Base-by-base conservation (phyloP, 441 rosid genomes). In the Biscutella auriculata region DNA sequence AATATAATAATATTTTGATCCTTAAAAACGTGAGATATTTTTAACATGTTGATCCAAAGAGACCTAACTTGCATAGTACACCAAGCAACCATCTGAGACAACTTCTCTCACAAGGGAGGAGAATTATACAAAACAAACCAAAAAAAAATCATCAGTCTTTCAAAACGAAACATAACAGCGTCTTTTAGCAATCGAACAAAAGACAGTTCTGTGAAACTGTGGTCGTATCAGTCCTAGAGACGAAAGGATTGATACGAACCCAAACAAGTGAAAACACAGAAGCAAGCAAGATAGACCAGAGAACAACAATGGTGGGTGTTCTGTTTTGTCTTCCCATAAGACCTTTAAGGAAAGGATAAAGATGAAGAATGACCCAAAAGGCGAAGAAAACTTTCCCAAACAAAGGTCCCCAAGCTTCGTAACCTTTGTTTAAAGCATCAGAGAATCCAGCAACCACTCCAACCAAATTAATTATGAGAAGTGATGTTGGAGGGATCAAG, bases 291-390 rank as follows among this genome's bases (percentile, higher is more conserved):
- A 91, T 73, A 5, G 96, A 91, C 97, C 97, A 91, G 46, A 91
- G 85, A 37, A 91, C 95, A 51, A 87, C 96, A 63, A 91, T 91
- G 32, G 96, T 91, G 3, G 98, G 98, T 14, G 96, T 88, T 70
- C 96, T 71, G 77, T 88, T 88, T 72, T 91, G 98, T 56, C 80
- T 72, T 30, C 96, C 98, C 98, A 88, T 91, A 35, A 91, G 79
- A 73, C 96, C 96, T 79, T 91, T 88, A 34, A 88, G 95, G 98
- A 91, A 91, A 9, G 96, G 96, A 63, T 91, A 91, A 70, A 91
- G 93, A 81, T 85, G 98, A 63, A 88, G 75, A 61, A 91, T 91
- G 68, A 88, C 98, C 95, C 98, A 84, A 72, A 88, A 91, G 56
- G 96, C 70, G 50, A 91, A 88, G 79, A 91, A 91, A 21, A 91